A percentile compares a stretch with the other conserved stretches of the same genome.
These are phyloP conservation scores for Boletus tylopilopsis DNA, from an alignment of 768 basidiomycete species.

Conservation along the genomic window DNA sequence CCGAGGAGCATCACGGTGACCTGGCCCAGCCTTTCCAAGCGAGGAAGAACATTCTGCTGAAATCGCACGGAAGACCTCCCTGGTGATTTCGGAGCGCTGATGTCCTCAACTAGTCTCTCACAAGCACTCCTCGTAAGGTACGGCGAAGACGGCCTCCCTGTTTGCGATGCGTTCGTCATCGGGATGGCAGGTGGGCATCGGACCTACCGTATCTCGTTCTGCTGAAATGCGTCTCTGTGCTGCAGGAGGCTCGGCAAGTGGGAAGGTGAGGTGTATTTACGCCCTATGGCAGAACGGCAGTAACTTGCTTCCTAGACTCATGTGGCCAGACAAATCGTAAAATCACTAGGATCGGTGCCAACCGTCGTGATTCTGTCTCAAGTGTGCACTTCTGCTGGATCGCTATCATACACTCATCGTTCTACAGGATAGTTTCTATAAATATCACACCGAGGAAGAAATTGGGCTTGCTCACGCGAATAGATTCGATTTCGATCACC, in stretches of 20 bases:
- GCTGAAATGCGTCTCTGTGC: slow-evolving; percentile 2
- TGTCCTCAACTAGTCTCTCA: slow-evolving; percentile 12
- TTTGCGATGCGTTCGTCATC: slow-evolving; percentile 77
- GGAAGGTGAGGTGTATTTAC: slow-evolving; percentile 55
- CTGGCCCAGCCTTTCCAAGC: slow-evolving; percentile 22
- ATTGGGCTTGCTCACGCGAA: slow-evolving; percentile 79
- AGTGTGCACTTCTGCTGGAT: slow-evolving; percentile 34
- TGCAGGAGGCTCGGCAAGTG: slow-evolving; percentile 80
- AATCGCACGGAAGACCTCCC: slow-evolving; percentile 82
- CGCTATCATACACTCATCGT: background rate
- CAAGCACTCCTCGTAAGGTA: slow-evolving; percentile 50
- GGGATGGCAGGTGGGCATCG: slow-evolving; percentile 69
- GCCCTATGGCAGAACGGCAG: background rate
- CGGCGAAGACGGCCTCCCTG: slow-evolving; percentile 64
- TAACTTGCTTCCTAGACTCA: slow-evolving; percentile 54
- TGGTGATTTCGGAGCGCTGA: slow-evolving; percentile 46
- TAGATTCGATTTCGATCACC: slow-evolving; percentile 85
- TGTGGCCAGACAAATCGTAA: slow-evolving; percentile 80
- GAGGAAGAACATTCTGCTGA: slow-evolving; percentile 73
- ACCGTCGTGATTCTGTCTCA: slow-evolving; percentile 90
- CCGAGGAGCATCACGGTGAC: slow-evolving; percentile 16
- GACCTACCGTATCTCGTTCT: background rate
- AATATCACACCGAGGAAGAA: slow-evolving; percentile 72
- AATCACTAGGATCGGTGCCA: slow-evolving; percentile 77
- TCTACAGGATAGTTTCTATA: slow-evolving; percentile 92